phyloP scores from a whole-genome alignment of 164 flowering plant genomes.

The Magnolia officinalis region DNA sequence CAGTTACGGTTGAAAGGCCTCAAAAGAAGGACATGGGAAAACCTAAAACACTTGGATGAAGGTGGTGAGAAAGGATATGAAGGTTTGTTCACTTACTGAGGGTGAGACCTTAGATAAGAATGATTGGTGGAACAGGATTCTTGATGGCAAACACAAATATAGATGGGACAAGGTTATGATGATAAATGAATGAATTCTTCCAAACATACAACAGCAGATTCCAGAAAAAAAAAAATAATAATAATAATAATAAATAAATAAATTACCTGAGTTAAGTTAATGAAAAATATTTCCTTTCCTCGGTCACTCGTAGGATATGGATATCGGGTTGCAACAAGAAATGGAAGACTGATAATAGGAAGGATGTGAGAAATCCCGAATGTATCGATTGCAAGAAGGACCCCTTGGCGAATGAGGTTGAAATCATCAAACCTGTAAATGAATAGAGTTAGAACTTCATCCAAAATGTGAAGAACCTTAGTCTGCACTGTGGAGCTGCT shows the following conservation, averaged over 20 bases:
- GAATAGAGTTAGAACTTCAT: slow-evolving; percentile 2
- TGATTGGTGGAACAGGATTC: background rate
- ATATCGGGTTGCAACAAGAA: slow-evolving; percentile 41
- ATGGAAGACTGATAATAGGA: slow-evolving; percentile 76
- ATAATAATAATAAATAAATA: no score
- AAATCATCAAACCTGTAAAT: slow-evolving; percentile 87
- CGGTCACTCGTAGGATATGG: slow-evolving; percentile 9
- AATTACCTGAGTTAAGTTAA: slow-evolving; percentile 54
- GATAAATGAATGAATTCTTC: background rate
- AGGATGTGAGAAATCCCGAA: slow-evolving; percentile 87
- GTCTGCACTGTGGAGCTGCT: background rate
- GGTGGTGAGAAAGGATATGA: background rate
- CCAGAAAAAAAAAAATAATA: slow-evolving; percentile 12
- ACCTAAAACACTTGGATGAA: background rate
- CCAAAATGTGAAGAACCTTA: background rate
- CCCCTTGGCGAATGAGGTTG: slow-evolving; percentile 72
- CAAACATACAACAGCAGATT: background rate
- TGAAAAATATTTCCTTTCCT: slow-evolving; percentile 20
- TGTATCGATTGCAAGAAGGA: slow-evolving; percentile 83
- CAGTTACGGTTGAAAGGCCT: background rate
- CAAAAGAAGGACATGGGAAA: background rate
- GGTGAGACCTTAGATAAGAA: background rate
- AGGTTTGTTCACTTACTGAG: background rate
- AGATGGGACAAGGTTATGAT: background rate
- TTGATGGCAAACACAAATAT: background rate